A percentile compares a stretch with the other conserved stretches of the same genome.
Evolutionary conservation across 345 rosid genomes (phyloP).

Genomic region (Psidium guajava): DNA sequence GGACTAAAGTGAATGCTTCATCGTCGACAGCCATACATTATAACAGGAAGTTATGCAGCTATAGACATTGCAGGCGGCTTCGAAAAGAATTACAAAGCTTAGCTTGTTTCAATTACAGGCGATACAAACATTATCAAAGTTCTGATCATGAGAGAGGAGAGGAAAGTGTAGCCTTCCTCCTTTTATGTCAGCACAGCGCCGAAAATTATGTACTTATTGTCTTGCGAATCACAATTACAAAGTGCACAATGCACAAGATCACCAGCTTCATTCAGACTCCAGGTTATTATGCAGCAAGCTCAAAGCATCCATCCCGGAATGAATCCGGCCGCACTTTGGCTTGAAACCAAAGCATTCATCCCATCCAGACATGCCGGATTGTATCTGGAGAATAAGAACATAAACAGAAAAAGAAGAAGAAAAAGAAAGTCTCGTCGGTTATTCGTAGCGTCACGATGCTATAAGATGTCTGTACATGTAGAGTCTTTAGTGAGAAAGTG

Average conservation of each 20-base stretch:
- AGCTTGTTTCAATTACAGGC: neutral
- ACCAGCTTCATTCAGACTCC: neutral
- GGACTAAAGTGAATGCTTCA: neutral
- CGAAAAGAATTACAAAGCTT: neutral
- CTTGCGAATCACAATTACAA: neutral
- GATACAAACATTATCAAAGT: neutral
- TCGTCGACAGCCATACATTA: neutral
- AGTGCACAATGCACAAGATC: neutral
- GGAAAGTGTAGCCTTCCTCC: neutral
- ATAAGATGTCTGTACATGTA: neutral
- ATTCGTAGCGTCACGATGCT: neutral
- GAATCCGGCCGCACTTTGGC: slow-evolving; percentile 23
- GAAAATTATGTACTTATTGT: neutral
- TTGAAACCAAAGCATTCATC: neutral
- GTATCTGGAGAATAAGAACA: slow-evolving; percentile 15
- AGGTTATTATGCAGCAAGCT: neutral
- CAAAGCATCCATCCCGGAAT: slow-evolving; percentile 43
- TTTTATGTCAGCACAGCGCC: neutral
- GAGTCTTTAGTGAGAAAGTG: neutral
- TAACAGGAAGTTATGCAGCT: neutral
- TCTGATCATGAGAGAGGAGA: neutral
- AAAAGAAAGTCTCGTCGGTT: no score
- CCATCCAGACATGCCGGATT: slow-evolving; percentile 13
- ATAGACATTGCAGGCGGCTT: neutral
- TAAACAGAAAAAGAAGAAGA: neutral